Evolutionary conservation across 805 yeast genomes (phyloP).

Genomic region (Barnettozyma populi): DNA sequence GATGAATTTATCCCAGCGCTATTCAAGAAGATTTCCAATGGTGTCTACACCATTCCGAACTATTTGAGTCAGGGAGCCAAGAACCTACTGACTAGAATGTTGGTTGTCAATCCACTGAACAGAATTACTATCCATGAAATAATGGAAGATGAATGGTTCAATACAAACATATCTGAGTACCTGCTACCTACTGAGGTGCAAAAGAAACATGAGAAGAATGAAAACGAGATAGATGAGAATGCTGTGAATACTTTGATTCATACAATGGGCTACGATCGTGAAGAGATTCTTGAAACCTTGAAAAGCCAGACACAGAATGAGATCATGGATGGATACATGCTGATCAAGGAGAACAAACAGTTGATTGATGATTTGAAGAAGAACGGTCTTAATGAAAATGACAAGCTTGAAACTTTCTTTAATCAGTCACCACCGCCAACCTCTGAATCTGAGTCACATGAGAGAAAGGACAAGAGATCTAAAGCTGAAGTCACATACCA

Average conservation of each 20-base stretch:
- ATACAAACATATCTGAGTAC: conserved; percentile 72
- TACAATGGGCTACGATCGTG: conserved; percentile 86
- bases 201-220: conserved; percentile 30
- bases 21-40: conserved; percentile 87
- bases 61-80: conserved; percentile 84
- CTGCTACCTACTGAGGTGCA: conserved; percentile 48
- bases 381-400: conserved; percentile 30
- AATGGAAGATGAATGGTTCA: conserved; percentile 93
- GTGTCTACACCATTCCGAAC: conserved; percentile 87
- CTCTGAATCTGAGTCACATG: conserved; percentile 11
- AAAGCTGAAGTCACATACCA: conserved; percentile 31
- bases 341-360: conserved; percentile 73
- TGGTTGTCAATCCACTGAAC: conserved; percentile 90
- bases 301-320: conserved; percentile 59
- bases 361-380: conserved; percentile 61
- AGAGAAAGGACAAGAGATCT: conserved; percentile 12
- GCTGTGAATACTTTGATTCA: conserved; percentile 67
- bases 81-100: conserved; percentile 76
- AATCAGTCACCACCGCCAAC: conserved; percentile 58
- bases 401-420: conserved; percentile 51
- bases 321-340: conserved; percentile 77
- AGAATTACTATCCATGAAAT: conserved; percentile 91
- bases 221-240: conserved; percentile 52
- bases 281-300: conserved; percentile 73
- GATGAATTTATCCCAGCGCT: conserved; percentile 94